phyloP scores from a whole-genome alignment of 139 green algal species.

The Coccomyxa sp. region DNA sequence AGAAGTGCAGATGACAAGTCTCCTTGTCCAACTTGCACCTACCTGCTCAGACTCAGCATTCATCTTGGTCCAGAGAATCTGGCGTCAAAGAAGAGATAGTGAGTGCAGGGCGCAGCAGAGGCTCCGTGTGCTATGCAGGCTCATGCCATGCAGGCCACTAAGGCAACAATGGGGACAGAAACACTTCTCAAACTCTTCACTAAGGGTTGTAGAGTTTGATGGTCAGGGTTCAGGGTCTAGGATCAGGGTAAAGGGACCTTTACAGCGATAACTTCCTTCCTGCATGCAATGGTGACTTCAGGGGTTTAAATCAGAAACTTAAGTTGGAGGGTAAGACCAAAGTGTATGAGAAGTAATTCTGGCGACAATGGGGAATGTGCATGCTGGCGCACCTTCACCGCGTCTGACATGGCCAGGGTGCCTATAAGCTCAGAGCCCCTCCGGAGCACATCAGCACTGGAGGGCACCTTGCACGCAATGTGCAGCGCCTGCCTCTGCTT shows the following conservation, averaged over 20 bases:
- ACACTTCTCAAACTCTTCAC: no score
- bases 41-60: not conserved
- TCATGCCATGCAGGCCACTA: no score
- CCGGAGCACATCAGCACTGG: conserved; percentile 26
- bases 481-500: conserved; percentile 75
- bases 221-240: no score
- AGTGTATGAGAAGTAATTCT: conserved; percentile 69
- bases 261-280: not conserved
- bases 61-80: not conserved
- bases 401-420: conserved; percentile 49
- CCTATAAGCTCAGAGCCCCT: conserved; percentile 36
- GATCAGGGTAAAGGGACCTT: no score
- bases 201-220: no score
- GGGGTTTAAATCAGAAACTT: not conserved
- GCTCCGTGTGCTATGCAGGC: no score
- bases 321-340: conserved; percentile 46
- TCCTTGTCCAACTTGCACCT: not conserved
- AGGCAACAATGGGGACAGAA: conserved; percentile 22
- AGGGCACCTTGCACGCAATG: conserved; percentile 40
- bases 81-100: not conserved
- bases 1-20: not conserved
- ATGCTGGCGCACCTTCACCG: conserved; percentile 22
- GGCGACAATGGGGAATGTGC: conserved; percentile 36
- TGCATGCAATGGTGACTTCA: not conserved
- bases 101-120: not conserved